Evolutionary conservation across 805 yeast species (phyloP).

Genomic region (Candida ovalis): DNA sequence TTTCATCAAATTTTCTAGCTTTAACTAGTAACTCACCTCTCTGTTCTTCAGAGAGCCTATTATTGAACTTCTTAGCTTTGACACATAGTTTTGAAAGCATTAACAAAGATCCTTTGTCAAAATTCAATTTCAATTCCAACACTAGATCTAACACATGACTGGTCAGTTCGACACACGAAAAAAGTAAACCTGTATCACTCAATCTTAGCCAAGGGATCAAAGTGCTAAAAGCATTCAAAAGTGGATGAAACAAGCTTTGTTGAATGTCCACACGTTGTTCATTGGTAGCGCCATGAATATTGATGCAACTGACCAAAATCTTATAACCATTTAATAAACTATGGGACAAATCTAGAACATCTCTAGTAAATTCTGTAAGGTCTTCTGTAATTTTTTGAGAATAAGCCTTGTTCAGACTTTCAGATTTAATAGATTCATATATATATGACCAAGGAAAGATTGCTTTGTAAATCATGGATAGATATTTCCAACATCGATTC

Average conservation of each 20-base stretch:
- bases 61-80: conserved; percentile 63
- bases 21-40: conserved; percentile 56
- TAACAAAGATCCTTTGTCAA: conserved; percentile 53
- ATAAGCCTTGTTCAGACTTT: conserved; percentile 14
- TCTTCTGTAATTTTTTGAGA: conserved; percentile 22
- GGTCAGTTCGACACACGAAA: conserved; percentile 69
- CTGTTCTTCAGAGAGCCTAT: conserved; percentile 66
- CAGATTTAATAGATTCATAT: conserved; percentile 26
- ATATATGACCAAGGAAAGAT: conserved; percentile 71
- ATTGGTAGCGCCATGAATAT: conserved; percentile 18
- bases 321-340: conserved; percentile 62
- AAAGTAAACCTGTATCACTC: conserved; percentile 71
- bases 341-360: conserved; percentile 75
- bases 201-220: conserved; percentile 79
- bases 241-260: conserved; percentile 41
- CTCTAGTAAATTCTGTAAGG: conserved; percentile 71
- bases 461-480: conserved; percentile 61
- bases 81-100: conserved; percentile 58
- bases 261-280: conserved; percentile 19
- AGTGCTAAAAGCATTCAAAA: conserved; percentile 60
- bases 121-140: conserved; percentile 43
- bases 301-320: conserved; percentile 33
- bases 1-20: conserved; percentile 53
- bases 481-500: conserved; percentile 68
- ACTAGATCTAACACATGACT: conserved; percentile 65